These are phyloP conservation scores for Hydrangea macrophylla DNA, from an alignment of 148 eudicot genomes.

Conservation along the genomic window DNA sequence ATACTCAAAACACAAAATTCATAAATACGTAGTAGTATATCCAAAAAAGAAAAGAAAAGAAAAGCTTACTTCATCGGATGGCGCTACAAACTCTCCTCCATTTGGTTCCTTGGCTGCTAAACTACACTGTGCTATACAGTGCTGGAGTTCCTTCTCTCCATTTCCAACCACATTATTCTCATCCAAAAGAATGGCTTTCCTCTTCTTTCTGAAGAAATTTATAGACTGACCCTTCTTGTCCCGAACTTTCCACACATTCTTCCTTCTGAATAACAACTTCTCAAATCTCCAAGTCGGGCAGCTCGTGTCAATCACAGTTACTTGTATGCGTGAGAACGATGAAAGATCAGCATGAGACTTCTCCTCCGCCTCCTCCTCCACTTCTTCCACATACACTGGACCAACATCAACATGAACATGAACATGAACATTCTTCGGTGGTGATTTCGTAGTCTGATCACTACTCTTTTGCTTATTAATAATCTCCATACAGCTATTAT, in stretches of 20 bases:
- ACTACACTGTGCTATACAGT: not conserved
- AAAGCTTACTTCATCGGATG: conserved; percentile 25
- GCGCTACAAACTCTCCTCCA: conserved; percentile 1
- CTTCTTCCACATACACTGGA: not conserved
- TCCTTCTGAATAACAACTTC: conserved; percentile 66
- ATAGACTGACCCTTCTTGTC: conserved; percentile 50
- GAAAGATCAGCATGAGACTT: conserved; percentile 34
- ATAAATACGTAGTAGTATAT: not conserved
- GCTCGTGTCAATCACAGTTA: conserved; percentile 80
- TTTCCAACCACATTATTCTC: conserved; percentile 15
- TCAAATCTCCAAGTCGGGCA: conserved; percentile 60
- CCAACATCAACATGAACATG: conserved; percentile 9
- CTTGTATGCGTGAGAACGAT: conserved; percentile 65
- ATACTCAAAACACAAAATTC: not conserved
- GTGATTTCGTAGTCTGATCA: conserved; percentile 19
- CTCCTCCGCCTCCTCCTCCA: conserved; percentile 31
- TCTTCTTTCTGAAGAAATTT: conserved; percentile 40
- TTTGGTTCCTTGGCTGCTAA: conserved; percentile 15
- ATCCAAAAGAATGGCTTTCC: conserved; percentile 25
- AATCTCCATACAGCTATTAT: conserved; percentile 25
- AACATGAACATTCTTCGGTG: no score
- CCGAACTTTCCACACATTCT: conserved; percentile 77
- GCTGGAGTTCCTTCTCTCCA: conserved; percentile 28
- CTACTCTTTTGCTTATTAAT: conserved; percentile 14
- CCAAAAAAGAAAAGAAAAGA: not conserved